Base-by-base conservation (phyloP, 345 rosid species). In the Passiflora organensis region DNA sequence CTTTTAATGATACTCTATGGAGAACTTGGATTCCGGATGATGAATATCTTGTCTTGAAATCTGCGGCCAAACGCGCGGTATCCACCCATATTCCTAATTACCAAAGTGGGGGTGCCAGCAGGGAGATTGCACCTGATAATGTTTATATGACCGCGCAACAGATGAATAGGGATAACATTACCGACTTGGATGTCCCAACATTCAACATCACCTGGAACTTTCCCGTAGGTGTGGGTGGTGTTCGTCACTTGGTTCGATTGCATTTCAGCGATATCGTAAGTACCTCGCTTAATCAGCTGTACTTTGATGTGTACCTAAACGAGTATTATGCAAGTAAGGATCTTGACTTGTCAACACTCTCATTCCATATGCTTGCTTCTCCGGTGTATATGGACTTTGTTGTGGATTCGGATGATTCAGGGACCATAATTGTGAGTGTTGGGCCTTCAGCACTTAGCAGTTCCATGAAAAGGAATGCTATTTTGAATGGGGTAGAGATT, bases 201-300 rank as follows among this genome's bases (percentile, higher is more conserved):
- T 91, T 91, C 60, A 91, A 91, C 64, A 73, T 91, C 42, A 75
- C 87, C 5, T 91, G 99, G 99, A 56, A 63, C 3, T 84, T 91
- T 43, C 91, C 86, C 0, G 76, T 88, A 45, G 81, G 77, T 36
- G 66, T 68, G 2, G 37, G n/a, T 32, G 78, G 73, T 28, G 85
- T 51, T 66, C 74, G 58, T 18, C 80, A 86, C 75, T 52, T 93
- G 68, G 76, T 88, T 65, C 83, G 99, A 42, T 73, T 93, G 79
- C 99, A 93, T 82, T 93, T 93, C 72, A 86, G 95, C 63, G 98
- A 91, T 64, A 73, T 91, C 21, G 83, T 88, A 64, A 91, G 98
- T 48, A 0, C 69, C 10, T 73, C 89, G 1, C 91, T 88, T 55
- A 84, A 82, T 51, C 87, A 81, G 82, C 74, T 88, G 21, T 91